A percentile compares a stretch with the other conserved stretches of the same genome.
These are phyloP conservation scores for Cephaloascus albidus DNA, from an alignment of 805 yeast genomes.

Conservation along the genomic window DNA sequence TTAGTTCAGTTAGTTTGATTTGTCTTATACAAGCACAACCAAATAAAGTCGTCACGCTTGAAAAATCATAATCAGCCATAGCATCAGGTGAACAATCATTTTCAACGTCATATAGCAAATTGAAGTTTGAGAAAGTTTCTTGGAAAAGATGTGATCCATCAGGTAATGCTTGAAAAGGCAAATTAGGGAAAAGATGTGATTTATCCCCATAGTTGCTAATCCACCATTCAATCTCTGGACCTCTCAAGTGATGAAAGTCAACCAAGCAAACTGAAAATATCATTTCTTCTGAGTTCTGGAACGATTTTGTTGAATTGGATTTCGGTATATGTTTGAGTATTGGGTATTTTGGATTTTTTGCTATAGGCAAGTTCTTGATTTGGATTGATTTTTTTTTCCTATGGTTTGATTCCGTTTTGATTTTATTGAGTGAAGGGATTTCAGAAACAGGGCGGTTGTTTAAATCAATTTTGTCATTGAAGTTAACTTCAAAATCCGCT, in stretches of 20 bases:
- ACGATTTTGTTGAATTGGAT: conserved; percentile 3
- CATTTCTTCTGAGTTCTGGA: conserved; percentile 14
- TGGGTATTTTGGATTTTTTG: conserved; percentile 4
- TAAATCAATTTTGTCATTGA: no score
- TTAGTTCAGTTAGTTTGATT: conserved; percentile 51
- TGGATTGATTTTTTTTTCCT: conserved; percentile 15
- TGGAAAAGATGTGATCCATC: conserved; percentile 93
- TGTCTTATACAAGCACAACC: conserved; percentile 94
- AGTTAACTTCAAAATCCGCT: no score
- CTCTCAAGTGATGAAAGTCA: conserved; percentile 85
- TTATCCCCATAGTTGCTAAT: conserved; percentile 32
- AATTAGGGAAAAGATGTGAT: conserved; percentile 58
- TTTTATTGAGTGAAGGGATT: no score
- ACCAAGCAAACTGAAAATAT: conserved; percentile 83
- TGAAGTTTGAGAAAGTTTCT: conserved; percentile 88
- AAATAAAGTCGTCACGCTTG: conserved; percentile 61
- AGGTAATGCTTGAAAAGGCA: conserved; percentile 92
- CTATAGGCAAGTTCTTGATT: conserved; percentile 26
- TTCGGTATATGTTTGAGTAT: conserved; percentile 2
- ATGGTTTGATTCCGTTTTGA: no score
- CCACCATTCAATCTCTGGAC: conserved; percentile 96
- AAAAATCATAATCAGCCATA: conserved; percentile 19
- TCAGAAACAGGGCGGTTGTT: no score
- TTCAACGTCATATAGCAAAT: conserved; percentile 61
- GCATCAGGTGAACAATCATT: conserved; percentile 35